Conservation (phyloP, 2,329 filamentous ascomycete species). For the Aspergillus arachidicola region DNA sequence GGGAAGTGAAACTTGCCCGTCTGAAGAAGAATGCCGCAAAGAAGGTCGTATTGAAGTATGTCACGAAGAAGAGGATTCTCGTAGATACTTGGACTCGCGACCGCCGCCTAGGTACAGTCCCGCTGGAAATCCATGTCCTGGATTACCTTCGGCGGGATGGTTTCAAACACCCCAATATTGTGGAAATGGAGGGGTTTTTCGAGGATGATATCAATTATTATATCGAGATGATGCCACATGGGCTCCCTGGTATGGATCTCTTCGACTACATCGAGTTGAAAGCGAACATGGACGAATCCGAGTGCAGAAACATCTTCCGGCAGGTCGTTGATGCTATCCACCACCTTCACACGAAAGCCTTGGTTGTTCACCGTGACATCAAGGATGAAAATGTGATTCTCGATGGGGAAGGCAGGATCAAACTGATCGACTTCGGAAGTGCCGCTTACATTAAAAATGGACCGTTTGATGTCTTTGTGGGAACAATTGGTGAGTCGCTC, state of each 20-base stretch:
- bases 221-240: conserved; percentile 94
- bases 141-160: conserved; percentile 83
- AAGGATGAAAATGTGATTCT: conserved; percentile 98
- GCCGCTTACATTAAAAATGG: conserved; percentile 98
- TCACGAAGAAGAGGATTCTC: conserved; percentile 93
- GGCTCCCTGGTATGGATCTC: conserved; percentile 93
- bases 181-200: conserved; percentile 71
- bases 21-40: conserved; percentile 74
- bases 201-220: conserved; percentile 80
- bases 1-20: conserved; percentile 91
- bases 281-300: conserved; percentile 92
- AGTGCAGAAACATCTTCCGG: conserved; percentile 92
- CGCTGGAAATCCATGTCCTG: conserved; percentile 93
- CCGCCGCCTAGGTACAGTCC: conserved; percentile 87
- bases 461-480: conserved; percentile 98
- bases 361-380: conserved; percentile 95
- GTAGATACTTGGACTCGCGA: conserved; percentile 99
- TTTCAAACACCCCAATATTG: conserved; percentile 65
- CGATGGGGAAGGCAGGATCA: conserved; percentile 92
- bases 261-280: conserved; percentile 98
- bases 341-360: conserved; percentile 85
- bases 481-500: conserved; percentile 79
- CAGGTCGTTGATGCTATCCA: conserved; percentile 89
- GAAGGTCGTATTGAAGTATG: conserved; percentile 95
- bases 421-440: conserved; percentile 97